Conservation (phyloP, 495 filamentous ascomycete species). For the Penicillium arizonense region DNA sequence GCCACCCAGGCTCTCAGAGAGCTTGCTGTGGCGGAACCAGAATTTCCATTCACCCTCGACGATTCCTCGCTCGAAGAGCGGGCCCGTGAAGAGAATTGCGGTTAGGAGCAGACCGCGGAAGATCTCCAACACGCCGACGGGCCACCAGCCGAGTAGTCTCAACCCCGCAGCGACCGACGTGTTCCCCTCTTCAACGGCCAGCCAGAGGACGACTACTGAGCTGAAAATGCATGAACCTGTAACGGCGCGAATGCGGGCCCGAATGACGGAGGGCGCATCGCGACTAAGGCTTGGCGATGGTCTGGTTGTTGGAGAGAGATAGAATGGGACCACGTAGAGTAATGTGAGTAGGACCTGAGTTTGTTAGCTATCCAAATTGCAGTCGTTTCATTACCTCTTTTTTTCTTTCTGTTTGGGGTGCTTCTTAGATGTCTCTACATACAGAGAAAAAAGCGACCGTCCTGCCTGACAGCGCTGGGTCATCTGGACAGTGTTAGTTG, state of each 20-base stretch:
- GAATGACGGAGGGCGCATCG: slow-evolving; percentile 88
- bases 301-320: slow-evolving; percentile 73
- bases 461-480: slow-evolving; percentile 48
- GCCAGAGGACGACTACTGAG: slow-evolving; percentile 57
- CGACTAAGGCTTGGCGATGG: slow-evolving; percentile 79
- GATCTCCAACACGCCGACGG: slow-evolving; percentile 62
- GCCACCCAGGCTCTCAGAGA: slow-evolving; percentile 50
- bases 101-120: slow-evolving; percentile 60
- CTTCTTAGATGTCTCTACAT: slow-evolving; percentile 23
- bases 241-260: slow-evolving; percentile 78
- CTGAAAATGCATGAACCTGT: slow-evolving; percentile 64
- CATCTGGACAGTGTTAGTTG: slow-evolving; percentile 29
- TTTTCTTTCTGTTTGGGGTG: background rate
- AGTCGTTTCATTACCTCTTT: background rate
- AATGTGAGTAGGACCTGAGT: slow-evolving; percentile 70
- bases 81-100: slow-evolving; percentile 77
- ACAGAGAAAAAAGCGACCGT: slow-evolving; percentile 53
- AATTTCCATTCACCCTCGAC: slow-evolving; percentile 68
- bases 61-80: slow-evolving; percentile 73
- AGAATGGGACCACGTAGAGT: slow-evolving; percentile 89
- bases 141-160: slow-evolving; percentile 73
- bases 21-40: slow-evolving; percentile 49
- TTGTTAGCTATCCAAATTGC: slow-evolving; percentile 5
- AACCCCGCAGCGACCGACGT: slow-evolving; percentile 51
- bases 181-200: slow-evolving; percentile 51